phyloP scores from a whole-genome alignment of 768 basidiomycete genomes.

The Serpula lacrymans region DNA sequence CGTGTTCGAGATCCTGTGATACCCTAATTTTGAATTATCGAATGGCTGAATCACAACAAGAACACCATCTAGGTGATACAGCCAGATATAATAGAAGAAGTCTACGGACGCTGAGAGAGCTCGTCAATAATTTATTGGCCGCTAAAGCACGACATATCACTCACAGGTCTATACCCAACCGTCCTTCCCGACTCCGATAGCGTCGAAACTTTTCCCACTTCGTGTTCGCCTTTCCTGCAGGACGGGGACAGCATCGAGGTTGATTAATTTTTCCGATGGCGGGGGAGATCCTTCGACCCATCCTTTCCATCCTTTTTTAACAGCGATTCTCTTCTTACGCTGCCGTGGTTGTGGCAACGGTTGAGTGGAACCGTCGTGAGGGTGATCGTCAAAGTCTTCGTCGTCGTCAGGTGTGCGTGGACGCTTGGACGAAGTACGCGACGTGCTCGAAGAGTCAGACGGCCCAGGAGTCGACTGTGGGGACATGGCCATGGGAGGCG shows the following conservation, averaged over 20 bases:
- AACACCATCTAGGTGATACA: too few species aligned
- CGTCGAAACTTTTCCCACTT: constrained; percentile 84
- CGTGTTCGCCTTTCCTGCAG: constrained; percentile 75
- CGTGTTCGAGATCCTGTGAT: too few species aligned
- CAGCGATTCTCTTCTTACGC: constrained; percentile 59
- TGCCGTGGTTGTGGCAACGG: constrained; percentile 32
- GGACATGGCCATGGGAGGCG: constrained; percentile 63
- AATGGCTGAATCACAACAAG: too few species aligned
- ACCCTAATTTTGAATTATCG: too few species aligned
- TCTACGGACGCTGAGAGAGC: constrained; percentile 5
- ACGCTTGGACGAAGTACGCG: constrained; percentile 76
- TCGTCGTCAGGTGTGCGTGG: constrained; percentile 72
- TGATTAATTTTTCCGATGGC: constrained; percentile 78
- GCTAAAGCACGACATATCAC: constrained; percentile 37
- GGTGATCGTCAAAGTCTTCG: constrained; percentile 31
- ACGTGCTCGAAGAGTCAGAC: constrained; percentile 68
- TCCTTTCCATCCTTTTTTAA: constrained; percentile 85
- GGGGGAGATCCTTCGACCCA: constrained; percentile 86
- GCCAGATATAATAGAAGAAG: too few species aligned
- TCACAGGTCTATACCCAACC: constrained; percentile 65
- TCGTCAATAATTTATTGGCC: constrained; percentile 47
- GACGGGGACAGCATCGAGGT: constrained; percentile 68
- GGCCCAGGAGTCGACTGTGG: constrained; percentile 75
- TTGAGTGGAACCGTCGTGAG: constrained; percentile 16
- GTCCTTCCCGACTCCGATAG: constrained; percentile 72